phyloP scores from a whole-genome alignment of 306 rosid genomes.

The Canavalia gladiata region DNA sequence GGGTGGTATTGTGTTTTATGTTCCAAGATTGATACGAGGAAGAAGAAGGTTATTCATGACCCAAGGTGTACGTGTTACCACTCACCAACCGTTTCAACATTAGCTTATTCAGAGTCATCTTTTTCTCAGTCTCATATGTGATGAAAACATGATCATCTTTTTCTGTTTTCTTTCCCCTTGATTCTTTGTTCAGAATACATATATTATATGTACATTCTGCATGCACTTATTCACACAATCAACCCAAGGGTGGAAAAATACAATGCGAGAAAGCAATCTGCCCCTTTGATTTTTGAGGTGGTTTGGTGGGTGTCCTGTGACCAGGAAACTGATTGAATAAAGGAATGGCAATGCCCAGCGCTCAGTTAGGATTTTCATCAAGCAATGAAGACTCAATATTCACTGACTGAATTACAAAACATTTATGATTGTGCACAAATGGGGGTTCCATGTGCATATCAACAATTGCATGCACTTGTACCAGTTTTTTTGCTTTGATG shows the following conservation, averaged over 20 bases:
- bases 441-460: neutral
- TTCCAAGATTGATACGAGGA: conserved; percentile 66
- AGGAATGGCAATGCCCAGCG: neutral
- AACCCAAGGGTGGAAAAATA: conserved; percentile 13
- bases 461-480: conserved; percentile 24
- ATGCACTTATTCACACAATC: conserved; percentile 15
- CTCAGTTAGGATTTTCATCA: conserved; percentile 47
- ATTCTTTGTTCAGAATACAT: neutral
- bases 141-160: neutral
- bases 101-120: conserved; percentile 49
- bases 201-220: neutral
- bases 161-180: neutral
- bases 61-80: conserved; percentile 64
- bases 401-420: neutral
- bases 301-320: neutral
- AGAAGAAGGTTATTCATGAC: conserved; percentile 64
- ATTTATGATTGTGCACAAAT: neutral
- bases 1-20: conserved; percentile 74
- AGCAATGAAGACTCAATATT: conserved; percentile 30
- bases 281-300: conserved; percentile 2
- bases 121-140: conserved; percentile 48
- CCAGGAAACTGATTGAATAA: conserved; percentile 3
- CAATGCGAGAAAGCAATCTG: conserved; percentile 19
- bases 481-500: neutral
- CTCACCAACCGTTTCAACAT: conserved; percentile 54